phyloP scores from a whole-genome alignment of 495 filamentous ascomycete species.

The Aspergillus affinis region DNA sequence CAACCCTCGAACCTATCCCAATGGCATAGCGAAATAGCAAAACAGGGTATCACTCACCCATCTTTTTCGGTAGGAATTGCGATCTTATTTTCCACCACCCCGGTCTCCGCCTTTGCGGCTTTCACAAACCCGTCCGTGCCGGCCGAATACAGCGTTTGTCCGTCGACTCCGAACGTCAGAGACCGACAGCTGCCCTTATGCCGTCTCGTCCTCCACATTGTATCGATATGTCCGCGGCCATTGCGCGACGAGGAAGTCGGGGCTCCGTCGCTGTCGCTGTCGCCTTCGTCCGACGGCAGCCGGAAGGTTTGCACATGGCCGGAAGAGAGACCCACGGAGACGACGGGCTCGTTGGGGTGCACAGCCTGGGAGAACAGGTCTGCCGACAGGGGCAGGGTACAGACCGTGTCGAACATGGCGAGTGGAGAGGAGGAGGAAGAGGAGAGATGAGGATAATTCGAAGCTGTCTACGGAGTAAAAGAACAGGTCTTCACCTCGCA shows the following conservation, averaged over 20 bases:
- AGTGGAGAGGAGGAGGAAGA: background rate
- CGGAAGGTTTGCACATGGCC: slow-evolving; percentile 88
- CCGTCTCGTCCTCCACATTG: slow-evolving; percentile 79
- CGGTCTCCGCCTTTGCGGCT: slow-evolving; percentile 75
- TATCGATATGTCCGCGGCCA: slow-evolving; percentile 76
- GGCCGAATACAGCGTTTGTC: slow-evolving; percentile 75
- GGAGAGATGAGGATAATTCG: background rate
- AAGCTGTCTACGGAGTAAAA: background rate
- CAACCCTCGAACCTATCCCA: slow-evolving; percentile 8
- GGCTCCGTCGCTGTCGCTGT: slow-evolving; percentile 49
- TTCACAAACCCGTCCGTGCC: slow-evolving; percentile 91
- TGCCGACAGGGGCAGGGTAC: slow-evolving; percentile 79
- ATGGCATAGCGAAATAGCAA: slow-evolving; percentile 10
- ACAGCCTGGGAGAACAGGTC: slow-evolving; percentile 89
- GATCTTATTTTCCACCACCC: slow-evolving; percentile 74
- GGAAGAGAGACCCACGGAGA: slow-evolving; percentile 79
- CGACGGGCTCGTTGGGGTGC: slow-evolving; percentile 77
- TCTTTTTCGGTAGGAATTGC: slow-evolving; percentile 43
- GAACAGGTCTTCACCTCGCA: background rate
- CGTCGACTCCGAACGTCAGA: slow-evolving; percentile 75
- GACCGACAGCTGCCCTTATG: slow-evolving; percentile 91
- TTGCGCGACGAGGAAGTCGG: slow-evolving; percentile 44
- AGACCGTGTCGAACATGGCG: slow-evolving; percentile 78
- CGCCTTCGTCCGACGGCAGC: slow-evolving; percentile 58
- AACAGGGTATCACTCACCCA: slow-evolving; percentile 29